Evolutionary conservation across 495 filamentous ascomycete genomes (phyloP), one percentile per base, ranked within the genome.

Genomic region (Xylaria telfairii): DNA sequence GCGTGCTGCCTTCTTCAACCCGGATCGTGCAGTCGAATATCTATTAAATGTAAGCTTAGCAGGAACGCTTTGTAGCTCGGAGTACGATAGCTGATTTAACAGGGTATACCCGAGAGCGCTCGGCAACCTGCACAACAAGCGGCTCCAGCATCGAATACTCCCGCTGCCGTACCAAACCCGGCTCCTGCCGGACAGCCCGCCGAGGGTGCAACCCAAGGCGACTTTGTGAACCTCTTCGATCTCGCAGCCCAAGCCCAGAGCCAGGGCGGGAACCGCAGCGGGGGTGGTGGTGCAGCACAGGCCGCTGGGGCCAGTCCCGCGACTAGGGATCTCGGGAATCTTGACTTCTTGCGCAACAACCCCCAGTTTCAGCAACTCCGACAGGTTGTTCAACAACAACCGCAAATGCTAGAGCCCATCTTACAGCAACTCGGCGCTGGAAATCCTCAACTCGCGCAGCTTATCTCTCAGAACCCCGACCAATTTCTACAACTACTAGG

Each of bases 351-450:
- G n/a, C 92, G 96, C 61, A 93, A 92, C 80, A 98, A 98, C 80
- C 91, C 94, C 32, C 94, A 97, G 81, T 99, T 99, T 83, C 96
- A 98, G 80, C 96, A 99, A 80, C 89, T 99, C 42, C 92, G 96
- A 41, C 94, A 97, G 81, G 91, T 99, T 13, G 96, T 99, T 21
- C 96, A 99, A 78, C 94, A 97, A 77, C 93, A 98, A 74, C 96
- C 96, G 12, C 92, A 93, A 75, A 99, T 99, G 96, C 90, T 99
- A 7, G 96, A 98, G 85, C 94, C 95, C 1, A 98, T 99, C 74
- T 84, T 99, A 34, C 95, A 97, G 78, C 94, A 97, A 81, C 93
- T 99, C 47, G 93, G 92, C n/a, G 92, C 92, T 10, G 94, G 96
- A 28, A 99, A 98, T 79, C 96, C 96, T 13, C 92, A 97, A 72